Conservation (phyloP, 805 yeast genomes). For the Candida takata region DNA sequence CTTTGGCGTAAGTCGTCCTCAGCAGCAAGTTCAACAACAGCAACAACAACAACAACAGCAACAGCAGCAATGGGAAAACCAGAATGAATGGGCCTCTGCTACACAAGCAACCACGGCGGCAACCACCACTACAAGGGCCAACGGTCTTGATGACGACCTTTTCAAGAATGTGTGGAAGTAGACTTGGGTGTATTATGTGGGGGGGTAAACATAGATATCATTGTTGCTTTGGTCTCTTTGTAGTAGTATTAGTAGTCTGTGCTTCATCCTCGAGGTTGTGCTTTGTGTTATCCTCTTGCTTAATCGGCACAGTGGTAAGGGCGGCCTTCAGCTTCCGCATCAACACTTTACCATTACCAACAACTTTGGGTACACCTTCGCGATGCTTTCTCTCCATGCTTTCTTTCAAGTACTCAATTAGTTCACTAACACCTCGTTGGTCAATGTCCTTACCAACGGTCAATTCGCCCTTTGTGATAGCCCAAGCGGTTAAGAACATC, state of each 20-base stretch:
- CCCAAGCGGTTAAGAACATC: conserved; percentile 54
- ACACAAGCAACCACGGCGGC: conserved; percentile 2
- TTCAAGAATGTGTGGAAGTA: conserved; percentile 65
- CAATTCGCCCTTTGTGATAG: conserved; percentile 5
- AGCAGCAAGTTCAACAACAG: conserved; percentile 2
- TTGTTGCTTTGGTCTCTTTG: not conserved
- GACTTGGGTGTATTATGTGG: not conserved
- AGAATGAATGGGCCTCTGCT: conserved; percentile 7
- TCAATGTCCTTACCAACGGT: conserved; percentile 8
- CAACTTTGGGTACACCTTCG: conserved; percentile 9
- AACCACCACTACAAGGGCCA: conserved; percentile 1
- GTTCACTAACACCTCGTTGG: conserved; percentile 2
- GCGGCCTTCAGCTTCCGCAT: not conserved
- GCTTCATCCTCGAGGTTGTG: not conserved
- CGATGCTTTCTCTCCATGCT: conserved; percentile 3
- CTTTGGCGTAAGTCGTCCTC: not conserved
- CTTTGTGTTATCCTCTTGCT: not conserved
- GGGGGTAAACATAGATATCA: not conserved
- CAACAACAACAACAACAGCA: conserved; percentile 3
- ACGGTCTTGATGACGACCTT: conserved; percentile 45
- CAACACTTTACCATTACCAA: conserved; percentile 6
- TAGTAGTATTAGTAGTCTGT: not conserved
- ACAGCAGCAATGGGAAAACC: conserved; percentile 2
- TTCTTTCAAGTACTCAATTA: conserved; percentile 6
- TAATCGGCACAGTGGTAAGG: too few species aligned